Base-by-base conservation (phyloP, 2,329 filamentous ascomycete genomes). In the Plenodomus lindquistii region DNA sequence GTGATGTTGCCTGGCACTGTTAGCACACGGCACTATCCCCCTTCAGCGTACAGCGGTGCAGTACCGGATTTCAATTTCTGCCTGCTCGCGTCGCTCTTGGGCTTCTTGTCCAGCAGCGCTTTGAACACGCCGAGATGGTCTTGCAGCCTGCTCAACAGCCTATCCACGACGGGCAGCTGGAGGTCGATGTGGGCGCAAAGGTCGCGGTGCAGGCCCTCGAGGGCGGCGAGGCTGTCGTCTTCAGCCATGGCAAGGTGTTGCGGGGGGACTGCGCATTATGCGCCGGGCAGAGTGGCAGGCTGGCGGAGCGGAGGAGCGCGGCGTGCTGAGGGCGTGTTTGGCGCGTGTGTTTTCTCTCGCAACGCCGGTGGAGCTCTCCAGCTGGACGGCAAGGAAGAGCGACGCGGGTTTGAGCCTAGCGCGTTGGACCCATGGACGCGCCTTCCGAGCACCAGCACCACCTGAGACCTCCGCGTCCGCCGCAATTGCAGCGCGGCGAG, bases 181-280 rank as follows among this genome's bases (percentile, higher is more conserved):
- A 85, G 83, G 65, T 94, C 86, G 55, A 84, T 83, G 62, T 94
- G 81, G 48, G 87, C 85, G 60, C 88, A 79, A 54, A 99, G 84
- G 75, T 96, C 91, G 71, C 88, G 85, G 73, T 96, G 89, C 63
- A 99, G 85, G 72, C 85, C 86, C 77, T 92, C 86, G 65, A 97
- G 84, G 73, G 85, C 84, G 67, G 87, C 86, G 67, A 95, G 81
- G 67, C 82, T 84, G 70, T 85, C 85, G 69, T 84, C 78, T 67
- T 88, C 86, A 71, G 87, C 85, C 90, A 94, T 93, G 65, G 50
- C 48, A 56, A 42, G 40, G 41, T 62, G 55, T 57, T 46, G 42
- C 43, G 20, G 50, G 40, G 29, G 52, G 35, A 41, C 19, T 66
- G 64, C 56, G 69, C 66, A 72, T 70, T 39, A 52, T 70, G 63